Evolutionary conservation across 2,329 filamentous ascomycete species (phyloP).

Genomic region (Ophiostoma triangulosporum): DNA sequence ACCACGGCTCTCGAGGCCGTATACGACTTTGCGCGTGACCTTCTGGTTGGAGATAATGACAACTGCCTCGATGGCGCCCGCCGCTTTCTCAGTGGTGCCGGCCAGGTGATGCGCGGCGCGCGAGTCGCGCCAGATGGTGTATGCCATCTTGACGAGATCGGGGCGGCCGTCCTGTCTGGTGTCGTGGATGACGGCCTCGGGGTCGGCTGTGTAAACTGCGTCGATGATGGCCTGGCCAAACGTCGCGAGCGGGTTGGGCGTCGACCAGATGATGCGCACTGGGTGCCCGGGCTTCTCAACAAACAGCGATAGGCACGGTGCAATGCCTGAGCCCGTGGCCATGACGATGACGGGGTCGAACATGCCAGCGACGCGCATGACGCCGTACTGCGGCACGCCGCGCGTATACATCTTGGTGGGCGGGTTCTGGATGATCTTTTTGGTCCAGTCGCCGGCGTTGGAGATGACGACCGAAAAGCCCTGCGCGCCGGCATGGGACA

Average conservation of each 20-base stretch:
- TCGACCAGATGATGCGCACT: slow-evolving; percentile 24
- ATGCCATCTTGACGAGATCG: slow-evolving; percentile 11
- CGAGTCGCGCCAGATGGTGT: slow-evolving; percentile 9
- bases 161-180: slow-evolving; percentile 10
- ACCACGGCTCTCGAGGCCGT: slow-evolving; percentile 20
- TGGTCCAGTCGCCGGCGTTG: slow-evolving; percentile 53
- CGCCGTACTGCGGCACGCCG: slow-evolving; percentile 44
- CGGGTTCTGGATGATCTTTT: slow-evolving; percentile 37
- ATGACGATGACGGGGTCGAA: slow-evolving; percentile 45
- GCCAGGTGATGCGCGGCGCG: neutral
- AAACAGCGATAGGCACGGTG: slow-evolving; percentile 44
- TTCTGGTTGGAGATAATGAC: slow-evolving; percentile 23
- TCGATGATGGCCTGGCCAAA: slow-evolving; percentile 24
- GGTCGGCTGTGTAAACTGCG: slow-evolving; percentile 11
- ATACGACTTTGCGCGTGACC: slow-evolving; percentile 22
- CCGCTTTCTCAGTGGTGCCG: neutral
- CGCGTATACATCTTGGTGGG: slow-evolving; percentile 44
- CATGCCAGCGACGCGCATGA: slow-evolving; percentile 42
- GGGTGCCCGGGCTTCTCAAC: slow-evolving; percentile 28
- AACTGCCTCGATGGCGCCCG: slow-evolving; percentile 15
- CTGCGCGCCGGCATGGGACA: slow-evolving; percentile 24
- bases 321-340: slow-evolving; percentile 51
- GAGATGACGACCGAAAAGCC: slow-evolving; percentile 53
- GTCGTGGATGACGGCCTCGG: slow-evolving; percentile 12
- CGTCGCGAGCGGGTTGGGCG: slow-evolving; percentile 20